These are phyloP conservation scores for Pseudogymnoascus sp. DNA, from an alignment of 2,329 filamentous ascomycete genomes.

Conservation along the genomic window DNA sequence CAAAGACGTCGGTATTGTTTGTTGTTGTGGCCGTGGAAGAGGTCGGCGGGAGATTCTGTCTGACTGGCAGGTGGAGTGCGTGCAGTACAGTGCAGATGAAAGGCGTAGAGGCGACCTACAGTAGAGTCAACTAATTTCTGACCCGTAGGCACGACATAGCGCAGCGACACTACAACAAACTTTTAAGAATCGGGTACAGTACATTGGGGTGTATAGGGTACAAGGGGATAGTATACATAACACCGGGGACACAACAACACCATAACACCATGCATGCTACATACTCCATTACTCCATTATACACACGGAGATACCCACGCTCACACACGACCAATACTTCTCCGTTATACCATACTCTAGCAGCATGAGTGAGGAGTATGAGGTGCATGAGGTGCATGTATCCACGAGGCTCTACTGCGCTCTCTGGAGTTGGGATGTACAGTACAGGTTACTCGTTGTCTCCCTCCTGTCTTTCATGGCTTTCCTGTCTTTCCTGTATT, in stretches of 20 bases:
- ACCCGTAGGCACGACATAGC: constrained; percentile 4
- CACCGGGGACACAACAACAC: background rate
- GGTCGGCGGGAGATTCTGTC: background rate
- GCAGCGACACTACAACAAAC: background rate
- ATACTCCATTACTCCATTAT: background rate
- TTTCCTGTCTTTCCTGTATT: background rate
- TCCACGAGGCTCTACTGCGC: background rate
- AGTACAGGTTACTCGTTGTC: background rate
- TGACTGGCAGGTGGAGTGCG: constrained; percentile 2
- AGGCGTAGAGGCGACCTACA: constrained; percentile 3
- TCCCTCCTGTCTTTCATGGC: background rate
- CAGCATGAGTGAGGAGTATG: background rate
- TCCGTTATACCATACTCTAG: background rate
- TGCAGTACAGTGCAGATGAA: background rate
- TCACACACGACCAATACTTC: background rate
- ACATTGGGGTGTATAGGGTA: background rate
- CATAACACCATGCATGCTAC: background rate
- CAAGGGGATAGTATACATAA: background rate
- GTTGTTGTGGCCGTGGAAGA: background rate
- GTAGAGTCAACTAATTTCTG: background rate
- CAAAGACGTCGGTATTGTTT: constrained; percentile 7
- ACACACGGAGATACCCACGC: background rate
- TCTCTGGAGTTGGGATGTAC: background rate
- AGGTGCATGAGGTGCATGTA: background rate
- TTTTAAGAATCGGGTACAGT: constrained; percentile 5